Percentiles rank a stretch among this genome's conserved stretches.
Conservation (phyloP, 306 rosid genomes). For the Trifolium subterraneum region DNA sequence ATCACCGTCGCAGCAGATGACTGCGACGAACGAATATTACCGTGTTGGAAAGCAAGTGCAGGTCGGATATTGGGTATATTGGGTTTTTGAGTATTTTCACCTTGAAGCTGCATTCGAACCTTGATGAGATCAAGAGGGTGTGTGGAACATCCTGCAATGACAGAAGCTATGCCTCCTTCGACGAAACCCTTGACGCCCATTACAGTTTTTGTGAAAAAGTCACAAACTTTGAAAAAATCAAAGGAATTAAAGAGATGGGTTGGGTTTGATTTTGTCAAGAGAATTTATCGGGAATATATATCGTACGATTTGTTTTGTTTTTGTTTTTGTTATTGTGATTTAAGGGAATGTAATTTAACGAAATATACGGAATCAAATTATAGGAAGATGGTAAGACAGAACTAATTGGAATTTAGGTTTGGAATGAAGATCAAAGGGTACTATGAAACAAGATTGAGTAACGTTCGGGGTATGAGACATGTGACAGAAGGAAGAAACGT, state of each 20-base stretch:
- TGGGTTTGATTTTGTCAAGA: conserved; percentile 33
- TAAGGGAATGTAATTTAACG: not conserved
- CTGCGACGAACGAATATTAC: conserved; percentile 35
- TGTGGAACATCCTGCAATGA: conserved; percentile 70
- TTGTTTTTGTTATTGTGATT: not conserved
- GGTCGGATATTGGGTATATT: conserved; percentile 44
- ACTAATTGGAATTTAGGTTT: conserved; percentile 53
- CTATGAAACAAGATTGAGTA: conserved; percentile 57
- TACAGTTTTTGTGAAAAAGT: conserved; percentile 20
- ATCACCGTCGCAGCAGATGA: not conserved
- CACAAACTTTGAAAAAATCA: conserved; percentile 23
- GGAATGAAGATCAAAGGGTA: conserved; percentile 54
- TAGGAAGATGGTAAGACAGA: not conserved
- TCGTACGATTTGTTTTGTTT: not conserved
- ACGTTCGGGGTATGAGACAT: conserved; percentile 61
- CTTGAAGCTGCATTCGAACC: conserved; percentile 88
- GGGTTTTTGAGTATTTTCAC: conserved; percentile 42
- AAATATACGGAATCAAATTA: not conserved
- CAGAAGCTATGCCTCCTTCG: conserved; percentile 84
- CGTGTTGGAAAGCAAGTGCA: conserved; percentile 39
- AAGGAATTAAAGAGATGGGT: conserved; percentile 10
- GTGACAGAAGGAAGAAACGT: conserved; percentile 7
- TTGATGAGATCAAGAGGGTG: conserved; percentile 82
- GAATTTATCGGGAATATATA: conserved; percentile 12
- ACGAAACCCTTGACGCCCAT: conserved; percentile 78